Evolutionary conservation across 2,329 filamentous ascomycete genomes (phyloP).

Genomic region (Talaromyces piceae): DNA sequence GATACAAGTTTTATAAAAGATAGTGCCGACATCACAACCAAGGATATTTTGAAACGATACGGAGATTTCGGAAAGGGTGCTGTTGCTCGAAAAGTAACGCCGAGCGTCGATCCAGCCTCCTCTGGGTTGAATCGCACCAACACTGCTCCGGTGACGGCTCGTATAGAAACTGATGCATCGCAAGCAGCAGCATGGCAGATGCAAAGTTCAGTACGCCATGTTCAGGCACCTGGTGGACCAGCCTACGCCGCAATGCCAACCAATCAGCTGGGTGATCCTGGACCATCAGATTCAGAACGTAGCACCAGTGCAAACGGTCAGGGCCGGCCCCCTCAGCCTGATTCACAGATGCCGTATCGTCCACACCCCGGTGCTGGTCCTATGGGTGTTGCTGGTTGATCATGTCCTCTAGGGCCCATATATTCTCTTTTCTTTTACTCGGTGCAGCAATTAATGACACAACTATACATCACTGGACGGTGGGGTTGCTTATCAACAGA

Average conservation of each 20-base stretch:
- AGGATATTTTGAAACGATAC: conserved; percentile 92
- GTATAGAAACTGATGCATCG: conserved; percentile 78
- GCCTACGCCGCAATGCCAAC: conserved; percentile 22
- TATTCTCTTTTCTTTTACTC: conserved; percentile 7
- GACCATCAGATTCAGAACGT: conserved; percentile 21
- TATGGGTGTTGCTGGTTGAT: conserved; percentile 34
- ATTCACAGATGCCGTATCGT: conserved; percentile 30
- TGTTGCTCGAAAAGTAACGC: conserved; percentile 51
- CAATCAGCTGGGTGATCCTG: conserved; percentile 17
- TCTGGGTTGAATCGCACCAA: conserved; percentile 33
- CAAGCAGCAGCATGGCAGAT: conserved; percentile 65
- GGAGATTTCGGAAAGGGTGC: conserved; percentile 67
- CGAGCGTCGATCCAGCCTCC: conserved; percentile 42
- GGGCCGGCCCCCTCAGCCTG: conserved; percentile 15
- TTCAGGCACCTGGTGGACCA: conserved; percentile 43
- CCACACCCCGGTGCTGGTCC: conserved; percentile 29
- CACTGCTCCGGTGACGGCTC: conserved; percentile 47
- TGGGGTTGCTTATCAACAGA: conserved; percentile 7
- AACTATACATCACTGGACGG: conserved; percentile 5
- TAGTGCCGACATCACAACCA: conserved; percentile 82
- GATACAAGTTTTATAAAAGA: conserved; percentile 76
- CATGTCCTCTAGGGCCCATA: not conserved
- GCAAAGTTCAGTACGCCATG: conserved; percentile 74
- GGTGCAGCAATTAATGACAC: conserved; percentile 8
- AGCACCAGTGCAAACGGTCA: conserved; percentile 30